These are phyloP conservation scores for Lizanozyma gosingica DNA, from an alignment of 1,139 yeast species.

Conservation along the genomic window DNA sequence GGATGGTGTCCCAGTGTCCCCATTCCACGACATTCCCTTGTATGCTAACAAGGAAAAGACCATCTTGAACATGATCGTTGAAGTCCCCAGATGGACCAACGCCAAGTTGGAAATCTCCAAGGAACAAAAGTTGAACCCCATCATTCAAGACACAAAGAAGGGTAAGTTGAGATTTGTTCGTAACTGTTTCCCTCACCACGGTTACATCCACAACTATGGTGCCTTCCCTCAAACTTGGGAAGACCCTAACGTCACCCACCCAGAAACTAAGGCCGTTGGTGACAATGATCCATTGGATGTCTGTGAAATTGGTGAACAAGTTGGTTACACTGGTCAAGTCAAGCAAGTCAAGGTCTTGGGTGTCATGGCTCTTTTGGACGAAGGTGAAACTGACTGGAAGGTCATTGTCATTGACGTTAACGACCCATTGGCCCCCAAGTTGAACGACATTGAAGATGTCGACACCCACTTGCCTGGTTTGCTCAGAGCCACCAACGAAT, in stretches of 20 bases:
- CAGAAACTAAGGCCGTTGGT: constrained; percentile 75
- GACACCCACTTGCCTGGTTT: constrained; percentile 71
- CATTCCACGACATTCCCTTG: constrained; percentile 72
- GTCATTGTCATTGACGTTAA: constrained; percentile 65
- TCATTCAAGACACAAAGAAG: constrained; percentile 78
- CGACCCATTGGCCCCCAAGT: constrained; percentile 68
- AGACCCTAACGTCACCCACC: constrained; percentile 62
- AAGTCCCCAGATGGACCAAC: constrained; percentile 86
- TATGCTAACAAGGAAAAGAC: constrained; percentile 55
- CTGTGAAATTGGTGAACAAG: constrained; percentile 75
- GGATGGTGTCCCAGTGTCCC: constrained; percentile 61
- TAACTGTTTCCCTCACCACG: constrained; percentile 85
- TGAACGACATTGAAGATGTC: constrained; percentile 71
- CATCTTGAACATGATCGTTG: constrained; percentile 79
- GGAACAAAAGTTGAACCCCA: constrained; percentile 63
- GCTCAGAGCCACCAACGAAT: constrained; percentile 72
- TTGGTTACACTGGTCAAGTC: constrained; percentile 66
- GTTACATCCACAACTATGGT: constrained; percentile 88
- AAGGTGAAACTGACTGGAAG: constrained; percentile 94
- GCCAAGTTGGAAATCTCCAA: constrained; percentile 82
- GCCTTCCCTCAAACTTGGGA: constrained; percentile 97
- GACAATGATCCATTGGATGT: constrained; percentile 91
- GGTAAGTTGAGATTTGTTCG: constrained; percentile 77
- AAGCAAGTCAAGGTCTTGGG: constrained; percentile 80
- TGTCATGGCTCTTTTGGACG: constrained; percentile 79